Conservation (phyloP, 331 rosid species). For the Rhamnella rubrinervis region DNA sequence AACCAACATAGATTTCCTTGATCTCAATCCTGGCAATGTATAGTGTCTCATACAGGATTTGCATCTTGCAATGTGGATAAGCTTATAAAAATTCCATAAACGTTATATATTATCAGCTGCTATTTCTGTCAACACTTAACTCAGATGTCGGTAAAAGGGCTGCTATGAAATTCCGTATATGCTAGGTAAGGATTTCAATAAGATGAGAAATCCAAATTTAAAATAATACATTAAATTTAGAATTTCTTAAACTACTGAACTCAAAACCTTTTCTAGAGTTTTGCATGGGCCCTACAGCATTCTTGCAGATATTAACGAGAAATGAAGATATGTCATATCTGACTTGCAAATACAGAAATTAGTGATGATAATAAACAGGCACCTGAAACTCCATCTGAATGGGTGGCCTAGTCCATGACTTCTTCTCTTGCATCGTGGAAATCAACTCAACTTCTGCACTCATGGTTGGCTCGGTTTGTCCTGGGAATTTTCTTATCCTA, state of each 20-base stretch:
- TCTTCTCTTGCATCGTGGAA: constrained; percentile 86
- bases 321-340: not conserved
- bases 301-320: not conserved
- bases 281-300: not conserved
- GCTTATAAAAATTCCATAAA: not conserved
- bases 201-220: not conserved
- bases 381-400: constrained; percentile 97
- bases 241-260: too few relatives aligned
- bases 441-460: constrained; percentile 96
- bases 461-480: constrained; percentile 93
- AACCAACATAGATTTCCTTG: not conserved
- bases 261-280: too few relatives aligned
- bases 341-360: not conserved
- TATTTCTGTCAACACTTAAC: not conserved
- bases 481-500: constrained; percentile 88
- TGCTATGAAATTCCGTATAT: not conserved
- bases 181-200: not conserved
- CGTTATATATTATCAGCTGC: not conserved
- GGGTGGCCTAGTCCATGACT: constrained; percentile 92
- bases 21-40: not conserved
- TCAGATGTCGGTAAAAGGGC: not conserved
- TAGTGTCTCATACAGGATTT: not conserved
- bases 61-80: not conserved
- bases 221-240: not conserved
- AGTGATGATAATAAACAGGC: constrained; percentile 11